Evolutionary conservation across 1,284 basidiomycete species (phyloP).

Genomic region (Tylopilus orsonianus): DNA sequence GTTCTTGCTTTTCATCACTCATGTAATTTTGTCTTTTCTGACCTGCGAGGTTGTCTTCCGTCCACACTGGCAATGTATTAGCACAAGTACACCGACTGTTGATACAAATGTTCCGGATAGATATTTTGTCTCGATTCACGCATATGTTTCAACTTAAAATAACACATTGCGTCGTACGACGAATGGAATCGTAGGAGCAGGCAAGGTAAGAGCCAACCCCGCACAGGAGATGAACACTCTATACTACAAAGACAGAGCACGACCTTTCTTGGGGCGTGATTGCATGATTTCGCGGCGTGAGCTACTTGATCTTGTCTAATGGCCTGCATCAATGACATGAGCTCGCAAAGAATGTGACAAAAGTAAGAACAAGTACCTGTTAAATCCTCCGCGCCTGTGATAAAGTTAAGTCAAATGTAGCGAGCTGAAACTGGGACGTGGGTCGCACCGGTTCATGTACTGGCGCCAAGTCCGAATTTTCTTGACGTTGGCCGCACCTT

Average conservation of each 20-base stretch:
- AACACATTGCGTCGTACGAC: neutral
- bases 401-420: slow-evolving; percentile 13
- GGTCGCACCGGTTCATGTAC: slow-evolving; percentile 84
- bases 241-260: slow-evolving; percentile 11
- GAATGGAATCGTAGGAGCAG: neutral
- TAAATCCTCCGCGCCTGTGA: slow-evolving; percentile 85
- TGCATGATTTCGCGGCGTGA: neutral
- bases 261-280: slow-evolving; percentile 25
- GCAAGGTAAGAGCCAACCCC: too few relatives aligned
- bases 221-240: too few relatives aligned
- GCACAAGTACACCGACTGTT: slow-evolving; percentile 21
- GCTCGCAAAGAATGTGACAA: slow-evolving; percentile 4
- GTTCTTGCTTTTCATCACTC: slow-evolving; percentile 14
- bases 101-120: slow-evolving; percentile 27
- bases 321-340: slow-evolving; percentile 44
- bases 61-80: slow-evolving; percentile 31
- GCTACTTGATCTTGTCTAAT: slow-evolving; percentile 67
- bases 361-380: slow-evolving; percentile 54
- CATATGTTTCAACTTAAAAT: slow-evolving; percentile 11
- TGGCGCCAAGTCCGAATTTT: slow-evolving; percentile 94
- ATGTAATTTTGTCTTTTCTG: slow-evolving; percentile 23
- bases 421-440: neutral
- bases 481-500: slow-evolving; percentile 75
- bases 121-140: slow-evolving; percentile 18
- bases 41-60: slow-evolving; percentile 15